Conservation (phyloP, 2,329 filamentous ascomycete genomes). For the Monosporascus sp. region DNA sequence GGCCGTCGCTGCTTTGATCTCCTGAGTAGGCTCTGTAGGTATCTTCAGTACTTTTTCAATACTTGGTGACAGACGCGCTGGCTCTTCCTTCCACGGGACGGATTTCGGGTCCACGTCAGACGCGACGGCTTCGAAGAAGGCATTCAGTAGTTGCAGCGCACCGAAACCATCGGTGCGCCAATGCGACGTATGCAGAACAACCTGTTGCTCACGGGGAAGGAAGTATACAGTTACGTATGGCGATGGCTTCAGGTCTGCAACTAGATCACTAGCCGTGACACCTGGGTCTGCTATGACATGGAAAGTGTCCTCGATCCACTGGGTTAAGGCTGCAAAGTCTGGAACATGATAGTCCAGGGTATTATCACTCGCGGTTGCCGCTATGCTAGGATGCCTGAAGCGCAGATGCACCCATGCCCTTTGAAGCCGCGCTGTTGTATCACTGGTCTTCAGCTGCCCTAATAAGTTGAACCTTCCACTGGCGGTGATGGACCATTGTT, state of each 20-base stretch:
- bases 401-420: conserved; percentile 1
- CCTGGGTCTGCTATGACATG: neutral
- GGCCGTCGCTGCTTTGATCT: conserved; percentile 1
- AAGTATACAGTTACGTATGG: neutral
- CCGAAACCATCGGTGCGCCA: conserved; percentile 3
- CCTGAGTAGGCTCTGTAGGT: neutral
- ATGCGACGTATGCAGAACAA: conserved; percentile 2
- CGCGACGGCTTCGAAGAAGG: conserved; percentile 2
- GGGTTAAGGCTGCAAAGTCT: neutral
- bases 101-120: neutral
- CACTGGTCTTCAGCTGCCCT: neutral
- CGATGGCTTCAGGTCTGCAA: conserved; percentile 1
- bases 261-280: neutral
- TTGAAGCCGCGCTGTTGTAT: neutral
- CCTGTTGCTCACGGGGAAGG: neutral
- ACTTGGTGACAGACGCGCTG: neutral
- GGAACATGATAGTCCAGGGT: conserved; percentile 1
- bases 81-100: conserved; percentile 1
- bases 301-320: conserved; percentile 1
- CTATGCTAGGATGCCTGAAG: conserved; percentile 2
- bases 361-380: neutral
- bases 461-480: neutral
- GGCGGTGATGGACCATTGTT: conserved; percentile 2
- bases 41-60: conserved; percentile 3
- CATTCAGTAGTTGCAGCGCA: conserved; percentile 3